Conservation (phyloP, 805 yeast species). For the Yamadazyma sp. region DNA sequence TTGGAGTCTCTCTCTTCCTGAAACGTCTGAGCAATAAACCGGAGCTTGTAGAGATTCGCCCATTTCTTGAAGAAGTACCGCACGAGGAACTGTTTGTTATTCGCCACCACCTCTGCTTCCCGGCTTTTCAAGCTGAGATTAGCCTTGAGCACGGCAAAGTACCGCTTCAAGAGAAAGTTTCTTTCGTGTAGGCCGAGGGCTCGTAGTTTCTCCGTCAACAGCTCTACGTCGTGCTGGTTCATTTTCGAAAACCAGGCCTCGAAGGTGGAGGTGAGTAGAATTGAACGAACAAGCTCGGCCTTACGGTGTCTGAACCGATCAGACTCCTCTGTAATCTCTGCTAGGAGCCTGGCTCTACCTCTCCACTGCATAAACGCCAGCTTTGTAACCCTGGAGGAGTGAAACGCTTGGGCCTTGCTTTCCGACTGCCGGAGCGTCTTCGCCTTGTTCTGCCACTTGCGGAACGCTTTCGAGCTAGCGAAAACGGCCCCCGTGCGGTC, state of each 20-base stretch:
- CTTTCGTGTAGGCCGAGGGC: constrained; percentile 16
- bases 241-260: constrained; percentile 3
- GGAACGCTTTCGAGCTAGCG: not conserved
- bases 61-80: constrained; percentile 11
- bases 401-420: not conserved
- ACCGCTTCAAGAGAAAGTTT: constrained; percentile 14
- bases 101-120: not conserved
- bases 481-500: not conserved
- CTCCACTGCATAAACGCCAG: constrained; percentile 2
- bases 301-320: not conserved
- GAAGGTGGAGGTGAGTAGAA: not conserved
- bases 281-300: not conserved
- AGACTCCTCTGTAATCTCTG: not conserved
- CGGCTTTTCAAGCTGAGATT: not conserved
- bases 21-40: constrained; percentile 10
- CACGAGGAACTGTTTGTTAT: not conserved
- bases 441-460: not conserved
- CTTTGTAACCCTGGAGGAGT: not conserved
- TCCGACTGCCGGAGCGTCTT: not conserved
- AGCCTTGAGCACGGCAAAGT: constrained; percentile 12
- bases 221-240: not conserved
- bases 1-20: constrained; percentile 5
- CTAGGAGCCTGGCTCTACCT: not conserved
- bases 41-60: constrained; percentile 8
- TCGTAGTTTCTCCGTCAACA: constrained; percentile 7